Evolutionary conservation across 73 alveolate genomes (phyloP).

Genomic region (Symbiodinium natans): DNA sequence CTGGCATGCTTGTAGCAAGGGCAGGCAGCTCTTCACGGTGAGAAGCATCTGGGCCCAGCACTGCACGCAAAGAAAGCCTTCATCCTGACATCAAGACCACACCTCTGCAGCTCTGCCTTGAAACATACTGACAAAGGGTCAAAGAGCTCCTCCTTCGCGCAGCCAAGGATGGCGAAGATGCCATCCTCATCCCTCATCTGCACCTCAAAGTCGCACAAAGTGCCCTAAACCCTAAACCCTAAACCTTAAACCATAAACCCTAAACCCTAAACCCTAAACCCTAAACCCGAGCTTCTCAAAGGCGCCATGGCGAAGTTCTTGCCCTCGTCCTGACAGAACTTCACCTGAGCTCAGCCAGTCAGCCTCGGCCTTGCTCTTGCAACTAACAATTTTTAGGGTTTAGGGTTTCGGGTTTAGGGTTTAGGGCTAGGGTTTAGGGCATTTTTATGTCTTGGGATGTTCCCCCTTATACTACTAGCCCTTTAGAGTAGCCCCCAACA

Average conservation of each 20-base stretch:
- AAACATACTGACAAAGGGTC: neutral
- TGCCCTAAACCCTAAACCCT: too few relatives aligned
- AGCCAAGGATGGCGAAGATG: constrained; percentile 55
- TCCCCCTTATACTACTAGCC: neutral
- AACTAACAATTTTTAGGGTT: too few relatives aligned
- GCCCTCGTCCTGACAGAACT: neutral
- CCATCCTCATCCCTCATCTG: constrained; percentile 90
- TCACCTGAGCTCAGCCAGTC: neutral
- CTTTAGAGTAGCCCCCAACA: neutral
- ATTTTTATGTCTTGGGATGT: neutral
- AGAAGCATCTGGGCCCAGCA: neutral
- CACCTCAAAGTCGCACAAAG: constrained; percentile 26
- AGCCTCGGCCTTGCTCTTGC: too few relatives aligned
- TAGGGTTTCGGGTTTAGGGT: too few relatives aligned
- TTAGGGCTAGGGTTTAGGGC: too few relatives aligned
- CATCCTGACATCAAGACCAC: neutral
- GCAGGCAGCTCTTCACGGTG: too few relatives aligned
- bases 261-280: too few relatives aligned
- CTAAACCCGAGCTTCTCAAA: too few relatives aligned
- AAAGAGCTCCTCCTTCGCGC: constrained; percentile 55
- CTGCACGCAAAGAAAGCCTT: constrained; percentile 29
- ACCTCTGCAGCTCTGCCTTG: too few relatives aligned
- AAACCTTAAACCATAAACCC: too few relatives aligned
- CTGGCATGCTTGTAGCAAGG: too few relatives aligned
- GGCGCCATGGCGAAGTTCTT: neutral